Conservation (phyloP, 495 filamentous ascomycete genomes). For the Penicillium malachiteum region DNA sequence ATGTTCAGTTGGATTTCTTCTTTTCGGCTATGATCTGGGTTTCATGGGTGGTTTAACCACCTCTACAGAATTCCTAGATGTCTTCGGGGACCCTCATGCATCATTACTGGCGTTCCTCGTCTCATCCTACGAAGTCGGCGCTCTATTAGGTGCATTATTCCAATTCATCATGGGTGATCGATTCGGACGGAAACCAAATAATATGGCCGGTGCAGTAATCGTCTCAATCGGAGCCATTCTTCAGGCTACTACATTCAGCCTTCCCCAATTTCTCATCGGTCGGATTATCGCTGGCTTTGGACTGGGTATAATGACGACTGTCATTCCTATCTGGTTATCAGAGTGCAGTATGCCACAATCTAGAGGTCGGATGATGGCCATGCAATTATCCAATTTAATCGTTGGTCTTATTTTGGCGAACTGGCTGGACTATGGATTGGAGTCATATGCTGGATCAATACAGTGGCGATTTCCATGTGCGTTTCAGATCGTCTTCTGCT, state of each 20-base stretch:
- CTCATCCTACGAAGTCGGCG: conserved; percentile 21
- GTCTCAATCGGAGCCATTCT: conserved; percentile 57
- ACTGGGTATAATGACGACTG: conserved; percentile 61
- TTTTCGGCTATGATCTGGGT: conserved; percentile 24
- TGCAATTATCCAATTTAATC: conserved; percentile 26
- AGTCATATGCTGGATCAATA: conserved; percentile 7
- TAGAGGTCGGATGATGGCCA: conserved; percentile 60
- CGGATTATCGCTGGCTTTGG: conserved; percentile 73
- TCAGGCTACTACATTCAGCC: conserved; percentile 43
- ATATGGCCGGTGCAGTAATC: conserved; percentile 56
- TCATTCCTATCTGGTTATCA: conserved; percentile 67
- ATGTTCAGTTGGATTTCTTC: conserved; percentile 21
- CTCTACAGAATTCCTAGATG: conserved; percentile 13
- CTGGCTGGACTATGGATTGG: conserved; percentile 26
- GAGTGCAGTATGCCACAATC: conserved; percentile 64
- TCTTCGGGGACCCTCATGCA: conserved; percentile 16
- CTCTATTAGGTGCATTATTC: conserved; percentile 12
- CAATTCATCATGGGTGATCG: conserved; percentile 31
- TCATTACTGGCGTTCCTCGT: conserved; percentile 19
- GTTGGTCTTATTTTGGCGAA: conserved; percentile 18
- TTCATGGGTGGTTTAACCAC: conserved; percentile 25
- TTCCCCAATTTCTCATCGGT: conserved; percentile 60
- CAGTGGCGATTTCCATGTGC: conserved; percentile 58
- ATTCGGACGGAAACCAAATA: conserved; percentile 59
- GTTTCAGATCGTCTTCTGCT: conserved; percentile 56